phyloP scores from a whole-genome alignment of 2,329 filamentous ascomycete species.

The Beauveria sp. region DNA sequence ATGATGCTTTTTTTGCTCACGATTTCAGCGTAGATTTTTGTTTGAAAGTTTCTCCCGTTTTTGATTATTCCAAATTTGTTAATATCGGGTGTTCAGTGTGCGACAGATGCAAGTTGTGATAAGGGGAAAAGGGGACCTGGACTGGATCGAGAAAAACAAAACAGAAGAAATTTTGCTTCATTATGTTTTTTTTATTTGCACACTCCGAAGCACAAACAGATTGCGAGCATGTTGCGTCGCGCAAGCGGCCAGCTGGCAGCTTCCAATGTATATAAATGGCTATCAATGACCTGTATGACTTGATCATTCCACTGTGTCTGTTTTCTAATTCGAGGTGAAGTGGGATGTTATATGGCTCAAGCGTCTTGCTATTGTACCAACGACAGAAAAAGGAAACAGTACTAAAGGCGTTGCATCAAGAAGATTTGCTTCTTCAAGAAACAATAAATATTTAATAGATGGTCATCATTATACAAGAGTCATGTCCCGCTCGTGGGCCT shows the following conservation, averaged over 20 bases:
- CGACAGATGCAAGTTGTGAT: neutral
- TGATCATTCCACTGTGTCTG: neutral
- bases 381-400: neutral
- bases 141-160: neutral
- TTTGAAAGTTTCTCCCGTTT: neutral
- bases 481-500: no score
- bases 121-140: neutral
- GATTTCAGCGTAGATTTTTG: constrained; percentile 2
- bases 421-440: neutral
- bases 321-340: no score
- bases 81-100: neutral
- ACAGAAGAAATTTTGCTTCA: neutral
- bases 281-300: constrained; percentile 1
- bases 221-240: neutral
- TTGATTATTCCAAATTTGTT: neutral
- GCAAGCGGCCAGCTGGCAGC: neutral
- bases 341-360: no score
- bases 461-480: neutral
- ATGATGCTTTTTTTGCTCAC: neutral
- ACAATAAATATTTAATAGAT: neutral
- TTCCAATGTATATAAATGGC: neutral
- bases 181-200: neutral
- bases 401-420: neutral
- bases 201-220: neutral
- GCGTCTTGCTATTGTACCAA: neutral